phyloP scores from a whole-genome alignment of 768 basidiomycete genomes.

The Kwoniella dejecticola region DNA sequence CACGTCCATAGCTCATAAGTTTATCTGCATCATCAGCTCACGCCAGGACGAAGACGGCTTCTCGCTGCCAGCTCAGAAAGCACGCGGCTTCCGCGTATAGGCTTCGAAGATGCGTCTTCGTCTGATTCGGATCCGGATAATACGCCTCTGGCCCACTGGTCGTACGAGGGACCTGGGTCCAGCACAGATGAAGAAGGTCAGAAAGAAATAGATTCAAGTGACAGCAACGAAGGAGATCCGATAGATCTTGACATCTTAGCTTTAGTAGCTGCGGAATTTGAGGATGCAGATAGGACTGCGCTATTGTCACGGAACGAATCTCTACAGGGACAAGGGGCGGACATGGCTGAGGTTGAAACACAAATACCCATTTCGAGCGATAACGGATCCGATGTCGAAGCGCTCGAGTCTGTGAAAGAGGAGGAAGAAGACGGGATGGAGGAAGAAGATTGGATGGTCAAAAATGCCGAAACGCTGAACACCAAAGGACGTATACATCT shows the following conservation, averaged over 20 bases:
- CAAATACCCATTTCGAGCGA: not conserved
- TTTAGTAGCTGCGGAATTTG: slow-evolving; percentile 23
- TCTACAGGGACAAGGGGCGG: not conserved
- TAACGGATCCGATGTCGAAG: not conserved
- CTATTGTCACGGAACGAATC: not conserved
- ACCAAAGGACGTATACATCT: not conserved
- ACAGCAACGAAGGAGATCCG: slow-evolving; percentile 6
- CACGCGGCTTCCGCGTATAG: not conserved
- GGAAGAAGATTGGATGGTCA: slow-evolving; percentile 16
- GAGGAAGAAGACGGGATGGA: slow-evolving; percentile 11
- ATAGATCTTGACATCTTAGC: slow-evolving; percentile 18
- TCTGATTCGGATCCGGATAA: not conserved
- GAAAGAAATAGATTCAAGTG: not conserved
- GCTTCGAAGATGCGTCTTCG: not conserved
- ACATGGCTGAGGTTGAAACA: not conserved
- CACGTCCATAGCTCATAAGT: not conserved
- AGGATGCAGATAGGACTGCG: slow-evolving; percentile 13
- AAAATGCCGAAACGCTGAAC: slow-evolving; percentile 6
- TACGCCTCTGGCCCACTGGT: not conserved
- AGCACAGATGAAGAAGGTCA: slow-evolving; percentile 4
- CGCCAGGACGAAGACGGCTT: slow-evolving; percentile 3
- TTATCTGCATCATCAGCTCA: not conserved
- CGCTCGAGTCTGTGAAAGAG: not conserved
- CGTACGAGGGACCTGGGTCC: slow-evolving; percentile 1
- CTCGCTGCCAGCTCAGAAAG: no score